Percentiles rank a stretch among this genome's conserved stretches.
Conservation (phyloP, 1,284 basidiomycete species). For the Microbotryomycetes sp. region DNA sequence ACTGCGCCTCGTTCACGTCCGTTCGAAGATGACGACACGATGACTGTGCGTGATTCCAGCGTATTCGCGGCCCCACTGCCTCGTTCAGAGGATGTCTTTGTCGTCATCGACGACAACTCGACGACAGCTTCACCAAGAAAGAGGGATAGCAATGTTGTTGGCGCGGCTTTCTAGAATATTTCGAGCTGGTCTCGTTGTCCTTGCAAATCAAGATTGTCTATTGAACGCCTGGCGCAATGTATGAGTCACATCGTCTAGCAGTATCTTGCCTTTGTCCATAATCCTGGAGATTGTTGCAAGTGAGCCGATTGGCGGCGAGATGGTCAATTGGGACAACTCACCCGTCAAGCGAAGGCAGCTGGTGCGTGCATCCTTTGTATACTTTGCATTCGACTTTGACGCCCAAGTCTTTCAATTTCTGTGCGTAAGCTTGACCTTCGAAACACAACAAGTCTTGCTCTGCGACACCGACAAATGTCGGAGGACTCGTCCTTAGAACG, state of each 20-base stretch:
- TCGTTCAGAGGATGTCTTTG: not conserved
- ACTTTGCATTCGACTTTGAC: slow-evolving; percentile 48
- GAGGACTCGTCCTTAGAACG: slow-evolving; percentile 49
- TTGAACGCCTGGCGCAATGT: not conserved
- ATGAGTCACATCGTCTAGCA: not conserved
- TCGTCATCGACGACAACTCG: not conserved
- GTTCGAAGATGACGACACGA: not conserved
- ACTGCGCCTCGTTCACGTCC: not conserved
- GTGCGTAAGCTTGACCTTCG: slow-evolving; percentile 59
- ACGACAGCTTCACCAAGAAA: not conserved
- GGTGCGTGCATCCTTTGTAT: slow-evolving; percentile 45
- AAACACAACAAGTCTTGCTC: slow-evolving; percentile 61
- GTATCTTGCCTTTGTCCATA: not conserved
- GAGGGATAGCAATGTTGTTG: not conserved
- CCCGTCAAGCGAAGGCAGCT: not conserved
- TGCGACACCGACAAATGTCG: slow-evolving; percentile 56
- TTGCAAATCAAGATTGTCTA: not conserved
- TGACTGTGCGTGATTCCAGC: not conserved
- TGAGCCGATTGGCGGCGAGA: too few species aligned
- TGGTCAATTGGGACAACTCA: too few species aligned
- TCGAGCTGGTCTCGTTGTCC: not conserved
- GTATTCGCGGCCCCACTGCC: not conserved
- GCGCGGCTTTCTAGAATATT: not conserved
- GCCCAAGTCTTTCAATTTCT: slow-evolving; percentile 53
- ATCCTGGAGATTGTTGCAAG: not conserved